Conservation (phyloP, 2,329 filamentous ascomycete genomes). For the Myriosclerotinia curreyana region DNA sequence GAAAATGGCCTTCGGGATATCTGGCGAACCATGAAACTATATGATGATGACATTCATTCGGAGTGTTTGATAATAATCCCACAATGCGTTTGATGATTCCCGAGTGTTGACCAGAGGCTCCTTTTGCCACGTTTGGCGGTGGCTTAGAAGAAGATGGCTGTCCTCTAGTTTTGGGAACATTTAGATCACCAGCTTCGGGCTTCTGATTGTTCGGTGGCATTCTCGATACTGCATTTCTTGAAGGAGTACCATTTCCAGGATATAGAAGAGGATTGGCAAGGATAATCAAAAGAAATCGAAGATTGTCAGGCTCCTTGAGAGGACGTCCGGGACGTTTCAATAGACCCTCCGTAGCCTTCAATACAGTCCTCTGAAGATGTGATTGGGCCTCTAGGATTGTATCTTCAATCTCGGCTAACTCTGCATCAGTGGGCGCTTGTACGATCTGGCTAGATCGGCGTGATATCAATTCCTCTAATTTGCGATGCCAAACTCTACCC, state of each 20-base stretch:
- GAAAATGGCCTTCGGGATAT: slow-evolving; percentile 64
- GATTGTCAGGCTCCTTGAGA: slow-evolving; percentile 64
- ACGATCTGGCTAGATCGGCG: slow-evolving; percentile 25
- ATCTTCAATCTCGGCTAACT: slow-evolving; percentile 47
- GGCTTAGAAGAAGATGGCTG: slow-evolving; percentile 21
- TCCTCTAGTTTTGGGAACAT: slow-evolving; percentile 9
- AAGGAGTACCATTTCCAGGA: slow-evolving; percentile 37
- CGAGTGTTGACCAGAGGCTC: slow-evolving; percentile 63
- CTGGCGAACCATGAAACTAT: slow-evolving; percentile 76
- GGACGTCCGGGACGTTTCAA: slow-evolving; percentile 75
- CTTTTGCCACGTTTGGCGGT: slow-evolving; percentile 26
- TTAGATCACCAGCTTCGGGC: not conserved
- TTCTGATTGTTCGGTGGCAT: slow-evolving; percentile 6
- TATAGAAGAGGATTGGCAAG: slow-evolving; percentile 75
- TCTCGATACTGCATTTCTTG: slow-evolving; percentile 21
- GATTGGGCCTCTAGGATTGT: slow-evolving; percentile 60
- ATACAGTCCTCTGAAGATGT: slow-evolving; percentile 64
- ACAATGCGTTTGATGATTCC: slow-evolving; percentile 82
- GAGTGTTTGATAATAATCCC: slow-evolving; percentile 73
- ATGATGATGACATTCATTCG: slow-evolving; percentile 71
- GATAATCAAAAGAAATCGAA: slow-evolving; percentile 75
- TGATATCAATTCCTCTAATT: slow-evolving; percentile 54
- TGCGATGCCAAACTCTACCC: slow-evolving; percentile 62
- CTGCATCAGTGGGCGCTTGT: slow-evolving; percentile 27
- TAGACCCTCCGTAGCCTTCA: slow-evolving; percentile 76